Percentiles rank a stretch among this genome's conserved stretches.
Evolutionary conservation across 306 rosid genomes (phyloP).

Genomic region (Potentilla sterilis): DNA sequence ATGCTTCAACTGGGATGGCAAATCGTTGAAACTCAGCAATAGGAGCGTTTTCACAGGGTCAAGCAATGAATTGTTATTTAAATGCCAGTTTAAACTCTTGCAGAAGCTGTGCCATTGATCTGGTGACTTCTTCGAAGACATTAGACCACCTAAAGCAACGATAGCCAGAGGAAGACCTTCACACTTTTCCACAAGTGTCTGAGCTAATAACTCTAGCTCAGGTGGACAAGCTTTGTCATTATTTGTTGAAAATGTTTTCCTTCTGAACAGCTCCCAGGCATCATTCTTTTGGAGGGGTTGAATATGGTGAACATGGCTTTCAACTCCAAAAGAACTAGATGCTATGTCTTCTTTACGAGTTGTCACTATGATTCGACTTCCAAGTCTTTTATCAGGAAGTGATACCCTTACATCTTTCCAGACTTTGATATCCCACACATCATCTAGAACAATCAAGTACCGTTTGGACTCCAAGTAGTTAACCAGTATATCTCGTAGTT

Average conservation of each 20-base stretch:
- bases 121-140: background rate
- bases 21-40: slow-evolving; percentile 23
- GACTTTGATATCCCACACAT: background rate
- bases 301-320: no score
- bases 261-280: background rate
- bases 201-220: slow-evolving; percentile 1
- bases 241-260: background rate
- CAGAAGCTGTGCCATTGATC: slow-evolving; percentile 9
- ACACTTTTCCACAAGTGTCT: background rate
- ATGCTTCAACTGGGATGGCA: slow-evolving; percentile 23
- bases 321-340: no score
- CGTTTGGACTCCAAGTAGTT: background rate
- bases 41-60: slow-evolving; percentile 12
- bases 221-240: background rate
- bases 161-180: background rate
- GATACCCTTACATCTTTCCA: slow-evolving; percentile 3
- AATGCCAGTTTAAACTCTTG: slow-evolving; percentile 10
- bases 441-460: background rate
- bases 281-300: background rate
- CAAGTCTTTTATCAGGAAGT: background rate
- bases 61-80: background rate
- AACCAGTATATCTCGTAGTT: background rate
- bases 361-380: no score
- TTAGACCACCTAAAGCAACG: background rate
- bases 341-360: no score